phyloP scores from a whole-genome alignment of 108 stramenopile species.

The Stephanodiscus minutulus region DNA sequence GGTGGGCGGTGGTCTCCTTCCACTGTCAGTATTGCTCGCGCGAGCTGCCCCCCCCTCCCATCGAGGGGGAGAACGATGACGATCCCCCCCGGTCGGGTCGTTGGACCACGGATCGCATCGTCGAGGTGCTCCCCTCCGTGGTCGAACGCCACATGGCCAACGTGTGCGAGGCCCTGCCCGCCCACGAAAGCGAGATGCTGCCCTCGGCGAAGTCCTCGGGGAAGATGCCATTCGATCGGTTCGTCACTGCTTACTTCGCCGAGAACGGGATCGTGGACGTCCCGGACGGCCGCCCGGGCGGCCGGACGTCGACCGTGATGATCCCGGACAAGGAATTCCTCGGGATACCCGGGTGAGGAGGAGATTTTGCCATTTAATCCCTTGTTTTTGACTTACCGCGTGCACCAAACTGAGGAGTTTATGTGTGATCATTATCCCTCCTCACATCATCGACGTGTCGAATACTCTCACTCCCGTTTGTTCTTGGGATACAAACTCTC shows the following conservation, averaged over 20 bases:
- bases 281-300: neutral
- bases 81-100: neutral
- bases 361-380: neutral
- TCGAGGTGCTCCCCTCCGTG: constrained; percentile 7
- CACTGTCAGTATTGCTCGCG: constrained; percentile 21
- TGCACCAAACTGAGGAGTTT: no score
- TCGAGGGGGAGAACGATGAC: neutral
- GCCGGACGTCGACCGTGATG: constrained; percentile 1
- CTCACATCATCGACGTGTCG: neutral
- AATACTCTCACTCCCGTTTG: neutral
- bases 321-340: constrained; percentile 14
- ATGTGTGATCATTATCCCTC: neutral
- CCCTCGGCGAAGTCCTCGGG: neutral
- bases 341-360: constrained; percentile 2
- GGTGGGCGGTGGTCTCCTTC: constrained; percentile 10
- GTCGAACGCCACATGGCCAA: constrained; percentile 5
- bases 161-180: neutral
- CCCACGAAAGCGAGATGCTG: constrained; percentile 3
- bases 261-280: constrained; percentile 15
- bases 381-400: neutral
- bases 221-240: constrained; percentile 5
- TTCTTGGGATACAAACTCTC: neutral
- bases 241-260: constrained; percentile 12
- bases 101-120: constrained; percentile 12
- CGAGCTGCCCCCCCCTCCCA: neutral